Evolutionary conservation across 768 basidiomycete species (phyloP).

Genomic region (Psilocybe tampanensis): DNA sequence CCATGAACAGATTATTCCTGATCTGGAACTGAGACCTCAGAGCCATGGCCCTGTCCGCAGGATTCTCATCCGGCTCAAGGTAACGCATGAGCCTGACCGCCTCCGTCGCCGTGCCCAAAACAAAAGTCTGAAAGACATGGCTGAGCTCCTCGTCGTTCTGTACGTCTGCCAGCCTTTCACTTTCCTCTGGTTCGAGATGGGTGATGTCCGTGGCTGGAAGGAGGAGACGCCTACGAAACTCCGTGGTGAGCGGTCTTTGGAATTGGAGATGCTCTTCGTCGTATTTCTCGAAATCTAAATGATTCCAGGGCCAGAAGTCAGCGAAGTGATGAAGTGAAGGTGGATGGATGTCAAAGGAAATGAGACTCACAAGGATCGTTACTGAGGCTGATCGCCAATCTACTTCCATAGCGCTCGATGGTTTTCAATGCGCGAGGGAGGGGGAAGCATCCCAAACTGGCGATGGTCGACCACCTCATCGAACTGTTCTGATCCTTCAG

Average conservation of each 20-base stretch:
- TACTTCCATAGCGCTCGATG: background rate
- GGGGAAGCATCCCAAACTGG: background rate
- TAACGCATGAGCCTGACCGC: background rate
- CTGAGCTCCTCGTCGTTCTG: background rate
- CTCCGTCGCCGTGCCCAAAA: background rate
- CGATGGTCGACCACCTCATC: slow-evolving; percentile 3
- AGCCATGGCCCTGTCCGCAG: background rate
- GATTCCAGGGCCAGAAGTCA: background rate
- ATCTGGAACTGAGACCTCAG: slow-evolving; percentile 17
- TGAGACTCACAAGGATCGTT: background rate
- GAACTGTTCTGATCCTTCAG: background rate
- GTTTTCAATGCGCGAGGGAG: background rate
- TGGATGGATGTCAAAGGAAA: no score
- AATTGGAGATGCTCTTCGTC: no score
- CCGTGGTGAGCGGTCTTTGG: background rate
- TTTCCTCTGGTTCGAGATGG: background rate
- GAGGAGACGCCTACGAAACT: background rate
- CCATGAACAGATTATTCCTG: slow-evolving; percentile 19
- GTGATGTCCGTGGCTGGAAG: background rate
- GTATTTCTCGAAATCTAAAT: background rate
- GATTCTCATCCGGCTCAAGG: background rate
- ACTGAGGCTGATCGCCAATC: background rate
- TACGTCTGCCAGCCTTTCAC: background rate
- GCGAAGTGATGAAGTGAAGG: background rate
- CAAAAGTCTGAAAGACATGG: background rate